Conservation (phyloP, 106 monocot genomes). For the Alisma plantagoaquatica region DNA sequence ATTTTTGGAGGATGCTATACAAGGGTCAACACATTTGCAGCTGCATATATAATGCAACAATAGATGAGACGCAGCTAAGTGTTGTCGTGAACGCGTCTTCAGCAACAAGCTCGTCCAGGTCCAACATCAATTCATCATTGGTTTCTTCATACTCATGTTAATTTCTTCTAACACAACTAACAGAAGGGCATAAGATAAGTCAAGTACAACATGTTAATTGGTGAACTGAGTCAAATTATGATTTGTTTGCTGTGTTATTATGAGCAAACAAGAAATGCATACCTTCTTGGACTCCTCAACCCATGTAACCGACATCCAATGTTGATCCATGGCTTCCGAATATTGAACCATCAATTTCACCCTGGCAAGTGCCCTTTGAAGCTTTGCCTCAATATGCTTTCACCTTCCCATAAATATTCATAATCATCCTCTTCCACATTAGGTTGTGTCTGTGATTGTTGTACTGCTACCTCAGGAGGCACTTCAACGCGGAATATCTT, state of each 20-base stretch:
- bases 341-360: constrained; percentile 98
- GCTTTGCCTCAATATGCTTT: constrained; percentile 66
- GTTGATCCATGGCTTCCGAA: constrained; percentile 95
- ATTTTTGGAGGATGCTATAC: too few species aligned
- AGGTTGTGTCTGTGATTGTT: constrained; percentile 25
- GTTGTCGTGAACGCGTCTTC: constrained; percentile 30
- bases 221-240: too few species aligned
- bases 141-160: constrained; percentile 24
- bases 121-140: constrained; percentile 57
- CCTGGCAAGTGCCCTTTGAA: constrained; percentile 87
- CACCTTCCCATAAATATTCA: constrained; percentile 77
- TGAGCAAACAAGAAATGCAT: background rate
- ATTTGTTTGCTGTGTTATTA: background rate
- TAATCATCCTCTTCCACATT: constrained; percentile 52
- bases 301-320: constrained; percentile 50
- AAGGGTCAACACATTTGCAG: too few species aligned
- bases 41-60: too few species aligned
- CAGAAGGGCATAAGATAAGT: background rate
- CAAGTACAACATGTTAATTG: background rate
- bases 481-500: constrained; percentile 61
- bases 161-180: constrained; percentile 34
- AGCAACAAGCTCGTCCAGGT: constrained; percentile 46
- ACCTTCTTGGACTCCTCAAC: constrained; percentile 52
- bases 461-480: constrained; percentile 27
- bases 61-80: too few species aligned